These are phyloP conservation scores for Diaporthe capsici DNA, from an alignment of 2,329 filamentous ascomycete species.

Conservation along the genomic window DNA sequence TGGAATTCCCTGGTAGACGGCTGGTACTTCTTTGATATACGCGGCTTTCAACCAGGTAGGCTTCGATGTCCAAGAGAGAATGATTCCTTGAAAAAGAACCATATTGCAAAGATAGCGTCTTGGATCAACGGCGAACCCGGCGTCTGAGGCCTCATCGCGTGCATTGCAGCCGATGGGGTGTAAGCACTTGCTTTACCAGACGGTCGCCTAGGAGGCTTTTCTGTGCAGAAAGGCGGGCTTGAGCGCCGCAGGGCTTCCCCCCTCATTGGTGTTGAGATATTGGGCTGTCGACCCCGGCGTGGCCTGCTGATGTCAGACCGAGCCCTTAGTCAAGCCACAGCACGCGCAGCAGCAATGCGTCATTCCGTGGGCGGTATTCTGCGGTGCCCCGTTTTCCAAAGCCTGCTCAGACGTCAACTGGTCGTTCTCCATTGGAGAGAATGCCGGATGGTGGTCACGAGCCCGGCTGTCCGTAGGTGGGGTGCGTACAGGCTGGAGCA, in stretches of 20 bases:
- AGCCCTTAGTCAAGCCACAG: constrained; percentile 22
- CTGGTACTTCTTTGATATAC: neutral
- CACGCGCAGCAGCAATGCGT: constrained; percentile 19
- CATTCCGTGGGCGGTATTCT: neutral
- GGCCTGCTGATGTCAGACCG: constrained; percentile 31
- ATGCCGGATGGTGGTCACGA: neutral
- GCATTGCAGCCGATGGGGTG: neutral
- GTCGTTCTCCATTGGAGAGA: neutral
- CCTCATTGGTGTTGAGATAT: neutral
- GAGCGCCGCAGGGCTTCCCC: neutral
- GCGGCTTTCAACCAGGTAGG: neutral
- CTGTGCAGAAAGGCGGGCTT: neutral
- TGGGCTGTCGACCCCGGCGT: neutral
- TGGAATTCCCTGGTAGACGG: neutral
- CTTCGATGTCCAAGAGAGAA: neutral
- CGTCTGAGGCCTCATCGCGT: neutral
- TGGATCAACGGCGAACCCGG: neutral
- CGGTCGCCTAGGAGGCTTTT: neutral
- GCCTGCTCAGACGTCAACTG: neutral
- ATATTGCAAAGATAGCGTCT: neutral
- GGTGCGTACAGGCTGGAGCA: neutral
- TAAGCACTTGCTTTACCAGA: constrained; percentile 9
- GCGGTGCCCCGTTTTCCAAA: neutral
- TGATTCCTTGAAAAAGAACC: neutral
- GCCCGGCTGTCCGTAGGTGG: neutral